Base-by-base conservation (phyloP, 768 basidiomycete genomes). In the Saitozyma podzolica region DNA sequence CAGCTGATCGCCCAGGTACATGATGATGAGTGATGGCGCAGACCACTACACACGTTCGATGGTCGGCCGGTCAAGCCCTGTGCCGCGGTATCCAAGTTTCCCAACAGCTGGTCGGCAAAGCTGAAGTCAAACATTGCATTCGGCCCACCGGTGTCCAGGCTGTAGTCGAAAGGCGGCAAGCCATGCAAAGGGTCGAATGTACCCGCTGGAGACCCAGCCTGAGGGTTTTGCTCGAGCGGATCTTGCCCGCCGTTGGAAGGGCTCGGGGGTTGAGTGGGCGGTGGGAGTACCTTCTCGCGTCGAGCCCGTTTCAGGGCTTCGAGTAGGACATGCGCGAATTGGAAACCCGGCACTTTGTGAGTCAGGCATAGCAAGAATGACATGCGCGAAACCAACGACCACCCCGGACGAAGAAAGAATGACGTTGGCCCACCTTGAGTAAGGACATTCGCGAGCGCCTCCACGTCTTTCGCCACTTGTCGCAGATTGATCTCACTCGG, bases 311-410 rank as follows among this genome's bases (percentile, higher is more conserved):
- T 54, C n/a, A 75, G 51, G n/a, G 70, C 69, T 10, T 69, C 69
- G 40, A 63, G 66, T 11, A 75, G 65, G 10, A 70, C 52, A 16
- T 64, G 54, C 6, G 74, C 68, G 45, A 64, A 69, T 62, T 69
- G 71, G 65, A 75, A 75, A 8, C 74, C 71, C 29, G 74, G 74
- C 2, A 75, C 74, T 75, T n/a, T 11, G 11, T 6, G 8, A n/a
- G 0, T n/a, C 4, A 29, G 29, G 13, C 13, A 16, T 17, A 10
- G 49, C 37, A 2, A 47, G 3, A 5, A 29, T 2, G 29, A 29
- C 29, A 29, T 29, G 29, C 29, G 29, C 29, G 29, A 5, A 29
- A 29, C 29, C 29, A 53, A 37, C 0, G n/a, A 20, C 20, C 43
- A 8, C 14, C 7, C 13, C 16, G 42, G 20, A 0, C 29, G 40